A percentile compares a stretch with the other conserved stretches of the same genome.
Conservation (phyloP, 495 filamentous ascomycete species). For the Hypoxylon trugodes region DNA sequence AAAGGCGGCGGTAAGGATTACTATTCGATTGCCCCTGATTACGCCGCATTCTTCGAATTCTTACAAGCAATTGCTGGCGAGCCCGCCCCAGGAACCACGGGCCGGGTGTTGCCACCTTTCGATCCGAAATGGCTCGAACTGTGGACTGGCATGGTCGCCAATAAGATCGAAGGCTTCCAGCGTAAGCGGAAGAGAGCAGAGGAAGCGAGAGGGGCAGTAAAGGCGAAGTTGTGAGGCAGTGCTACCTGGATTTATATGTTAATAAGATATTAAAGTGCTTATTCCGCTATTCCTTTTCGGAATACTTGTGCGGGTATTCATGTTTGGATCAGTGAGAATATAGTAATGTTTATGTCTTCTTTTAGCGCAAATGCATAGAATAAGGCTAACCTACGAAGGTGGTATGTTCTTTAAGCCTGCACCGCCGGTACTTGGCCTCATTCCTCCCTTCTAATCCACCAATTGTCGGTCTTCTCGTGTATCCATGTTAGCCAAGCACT, state of each 20-base stretch:
- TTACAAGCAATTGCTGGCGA: conserved; percentile 44
- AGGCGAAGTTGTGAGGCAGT: conserved; percentile 41
- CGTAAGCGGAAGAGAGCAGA: conserved; percentile 43
- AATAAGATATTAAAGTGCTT: neutral
- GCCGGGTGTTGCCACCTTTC: conserved; percentile 48
- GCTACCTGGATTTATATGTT: neutral
- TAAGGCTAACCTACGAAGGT: conserved; percentile 1
- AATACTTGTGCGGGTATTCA: neutral
- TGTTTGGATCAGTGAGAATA: neutral
- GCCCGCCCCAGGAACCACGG: conserved; percentile 46
- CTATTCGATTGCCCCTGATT: conserved; percentile 49
- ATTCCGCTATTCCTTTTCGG: neutral
- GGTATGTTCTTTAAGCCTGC: neutral
- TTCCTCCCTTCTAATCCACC: conserved; percentile 3
- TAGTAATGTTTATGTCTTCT: neutral
- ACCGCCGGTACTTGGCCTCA: neutral
- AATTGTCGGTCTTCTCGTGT: conserved; percentile 12
- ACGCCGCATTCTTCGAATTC: conserved; percentile 45
- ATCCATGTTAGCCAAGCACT: conserved; percentile 25
- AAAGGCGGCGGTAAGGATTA: conserved; percentile 46
- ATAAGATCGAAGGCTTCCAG: conserved; percentile 44
- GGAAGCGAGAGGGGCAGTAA: conserved; percentile 26
- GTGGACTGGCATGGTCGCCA: conserved; percentile 46
- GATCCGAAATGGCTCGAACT: conserved; percentile 50
- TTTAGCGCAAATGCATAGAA: neutral